phyloP scores from a whole-genome alignment of 257 asterid species.

The Lithospermum erythrorhizon region DNA sequence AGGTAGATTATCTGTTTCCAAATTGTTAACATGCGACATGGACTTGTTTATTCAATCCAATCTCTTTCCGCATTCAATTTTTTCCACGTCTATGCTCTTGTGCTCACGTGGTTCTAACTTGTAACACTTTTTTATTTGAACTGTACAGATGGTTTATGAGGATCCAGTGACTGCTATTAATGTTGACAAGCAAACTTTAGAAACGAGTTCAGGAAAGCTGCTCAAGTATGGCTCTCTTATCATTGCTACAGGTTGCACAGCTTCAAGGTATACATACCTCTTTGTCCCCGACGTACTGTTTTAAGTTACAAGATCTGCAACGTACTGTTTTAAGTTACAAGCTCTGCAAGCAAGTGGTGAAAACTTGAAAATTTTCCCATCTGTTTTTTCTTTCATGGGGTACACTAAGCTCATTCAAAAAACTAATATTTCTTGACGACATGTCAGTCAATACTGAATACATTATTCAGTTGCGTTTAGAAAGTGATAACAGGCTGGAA shows the following conservation, averaged over 20 bases:
- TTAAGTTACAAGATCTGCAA: not conserved
- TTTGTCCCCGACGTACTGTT: not conserved
- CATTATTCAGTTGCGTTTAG: not conserved
- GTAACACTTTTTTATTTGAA: not conserved
- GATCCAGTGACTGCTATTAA: slow-evolving; percentile 37
- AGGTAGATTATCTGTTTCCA: not conserved
- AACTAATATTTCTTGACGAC: not conserved
- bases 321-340: not conserved
- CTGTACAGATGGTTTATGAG: slow-evolving; percentile 29
- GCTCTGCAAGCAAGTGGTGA: not conserved
- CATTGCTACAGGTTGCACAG: slow-evolving; percentile 36
- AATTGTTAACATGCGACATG: not conserved
- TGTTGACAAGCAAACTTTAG: slow-evolving; percentile 32
- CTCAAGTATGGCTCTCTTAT: slow-evolving; percentile 43
- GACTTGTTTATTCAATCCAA: not conserved
- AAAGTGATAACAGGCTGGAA: not conserved
- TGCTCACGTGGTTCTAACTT: not conserved
- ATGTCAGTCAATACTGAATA: not conserved
- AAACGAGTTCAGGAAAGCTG: slow-evolving; percentile 36
- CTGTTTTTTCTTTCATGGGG: not conserved
- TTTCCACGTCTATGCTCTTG: not conserved
- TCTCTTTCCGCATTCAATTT: not conserved
- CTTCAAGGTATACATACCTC: slow-evolving; percentile 22
- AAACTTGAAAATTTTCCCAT: not conserved
- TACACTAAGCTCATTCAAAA: not conserved